phyloP scores from a whole-genome alignment of 2,329 filamentous ascomycete species.

The Colletotrichum theobromicola region DNA sequence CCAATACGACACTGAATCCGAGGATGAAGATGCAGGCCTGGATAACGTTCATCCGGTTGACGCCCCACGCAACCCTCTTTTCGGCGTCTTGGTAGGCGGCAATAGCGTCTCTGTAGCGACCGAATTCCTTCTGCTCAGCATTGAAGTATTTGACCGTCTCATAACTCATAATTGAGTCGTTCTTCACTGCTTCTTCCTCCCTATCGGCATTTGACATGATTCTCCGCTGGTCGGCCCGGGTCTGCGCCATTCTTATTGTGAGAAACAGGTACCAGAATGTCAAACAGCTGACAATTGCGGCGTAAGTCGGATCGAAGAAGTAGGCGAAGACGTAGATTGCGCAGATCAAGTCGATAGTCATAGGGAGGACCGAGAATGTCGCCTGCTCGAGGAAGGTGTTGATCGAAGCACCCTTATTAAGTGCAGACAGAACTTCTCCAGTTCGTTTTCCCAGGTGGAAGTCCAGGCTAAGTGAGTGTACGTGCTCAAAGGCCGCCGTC shows the following conservation, averaged over 20 bases:
- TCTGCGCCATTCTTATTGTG: slow-evolving; percentile 94
- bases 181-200: slow-evolving; percentile 97
- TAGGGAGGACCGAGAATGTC: slow-evolving; percentile 93
- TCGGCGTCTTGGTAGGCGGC: slow-evolving; percentile 75
- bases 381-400: slow-evolving; percentile 96
- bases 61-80: slow-evolving; percentile 76
- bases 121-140: slow-evolving; percentile 79
- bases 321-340: slow-evolving; percentile 83
- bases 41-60: slow-evolving; percentile 81
- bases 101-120: slow-evolving; percentile 74
- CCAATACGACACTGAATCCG: slow-evolving; percentile 73
- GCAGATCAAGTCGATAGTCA: slow-evolving; percentile 87
- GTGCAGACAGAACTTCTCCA: slow-evolving; percentile 90
- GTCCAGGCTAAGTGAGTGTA: slow-evolving; percentile 92
- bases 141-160: slow-evolving; percentile 95
- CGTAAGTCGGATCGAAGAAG: slow-evolving; percentile 76
- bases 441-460: slow-evolving; percentile 98
- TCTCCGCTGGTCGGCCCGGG: slow-evolving; percentile 86
- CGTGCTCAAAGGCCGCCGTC: slow-evolving; percentile 95
- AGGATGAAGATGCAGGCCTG: slow-evolving; percentile 83
- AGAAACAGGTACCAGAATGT: slow-evolving; percentile 97
- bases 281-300: slow-evolving; percentile 85
- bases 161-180: slow-evolving; percentile 98
- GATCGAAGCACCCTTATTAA: slow-evolving; percentile 96
- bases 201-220: slow-evolving; percentile 95